Percentiles rank a stretch among this genome's conserved stretches.
These are phyloP conservation scores for Acer negundo DNA, from an alignment of 345 rosid genomes.

Conservation along the genomic window DNA sequence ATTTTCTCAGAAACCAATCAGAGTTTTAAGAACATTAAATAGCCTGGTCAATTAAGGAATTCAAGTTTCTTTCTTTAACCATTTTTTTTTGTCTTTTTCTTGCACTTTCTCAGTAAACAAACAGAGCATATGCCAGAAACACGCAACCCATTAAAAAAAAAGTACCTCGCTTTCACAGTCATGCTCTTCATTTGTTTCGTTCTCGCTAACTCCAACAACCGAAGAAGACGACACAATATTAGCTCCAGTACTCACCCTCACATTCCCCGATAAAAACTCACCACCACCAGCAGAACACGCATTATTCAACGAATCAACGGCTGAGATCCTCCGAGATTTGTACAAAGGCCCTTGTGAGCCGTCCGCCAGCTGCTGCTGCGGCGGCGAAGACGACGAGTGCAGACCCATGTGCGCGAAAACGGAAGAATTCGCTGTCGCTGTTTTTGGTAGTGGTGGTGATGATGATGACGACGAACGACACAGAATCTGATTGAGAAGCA, in stretches of 20 bases:
- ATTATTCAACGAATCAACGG: slow-evolving; percentile 16
- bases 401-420: not conserved
- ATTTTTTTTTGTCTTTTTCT: not conserved
- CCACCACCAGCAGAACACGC: slow-evolving; percentile 20
- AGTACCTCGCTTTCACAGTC: slow-evolving; percentile 88
- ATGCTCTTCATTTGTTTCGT: slow-evolving; percentile 63
- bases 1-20: slow-evolving; percentile 3
- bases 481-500: slow-evolving; percentile 61
- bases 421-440: slow-evolving; percentile 24
- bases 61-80: not conserved
- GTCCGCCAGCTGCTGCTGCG: not conserved
- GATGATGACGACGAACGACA: slow-evolving; percentile 51
- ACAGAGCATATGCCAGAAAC: slow-evolving; percentile 2
- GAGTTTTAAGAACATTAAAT: not conserved
- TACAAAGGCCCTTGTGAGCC: not conserved
- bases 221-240: slow-evolving; percentile 45
- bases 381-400: slow-evolving; percentile 15
- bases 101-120: slow-evolving; percentile 16
- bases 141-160: not conserved
- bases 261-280: slow-evolving; percentile 34
- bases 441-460: not conserved
- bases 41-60: not conserved
- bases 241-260: slow-evolving; percentile 25
- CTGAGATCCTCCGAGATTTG: slow-evolving; percentile 24
- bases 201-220: slow-evolving; percentile 58